Percentiles rank a stretch among this genome's conserved stretches.
These are phyloP conservation scores for Ceratobasidium sp. DNA, from an alignment of 1,284 basidiomycete genomes.

Conservation along the genomic window DNA sequence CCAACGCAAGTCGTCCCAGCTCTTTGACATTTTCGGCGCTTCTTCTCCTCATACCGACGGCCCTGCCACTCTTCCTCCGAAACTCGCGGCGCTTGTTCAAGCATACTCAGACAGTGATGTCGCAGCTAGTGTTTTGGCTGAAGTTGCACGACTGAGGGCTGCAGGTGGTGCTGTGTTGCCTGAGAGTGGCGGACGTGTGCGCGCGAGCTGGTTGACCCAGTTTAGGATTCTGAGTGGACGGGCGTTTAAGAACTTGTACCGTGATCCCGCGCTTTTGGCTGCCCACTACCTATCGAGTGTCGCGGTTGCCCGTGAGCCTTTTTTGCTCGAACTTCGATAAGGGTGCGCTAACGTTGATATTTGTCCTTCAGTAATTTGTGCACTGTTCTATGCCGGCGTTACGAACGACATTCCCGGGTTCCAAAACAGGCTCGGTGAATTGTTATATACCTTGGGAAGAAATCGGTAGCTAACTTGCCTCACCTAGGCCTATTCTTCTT, in stretches of 20 bases:
- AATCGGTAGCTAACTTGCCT: not conserved
- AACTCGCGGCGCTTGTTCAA: slow-evolving; percentile 76
- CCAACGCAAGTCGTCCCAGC: slow-evolving; percentile 76
- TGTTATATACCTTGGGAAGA: slow-evolving; percentile 26
- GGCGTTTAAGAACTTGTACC: slow-evolving; percentile 98
- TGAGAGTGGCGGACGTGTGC: slow-evolving; percentile 68
- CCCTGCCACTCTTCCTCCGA: slow-evolving; percentile 60
- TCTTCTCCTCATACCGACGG: slow-evolving; percentile 53
- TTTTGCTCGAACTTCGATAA: not conserved
- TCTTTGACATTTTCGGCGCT: slow-evolving; percentile 67
- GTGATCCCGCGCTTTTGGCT: slow-evolving; percentile 89
- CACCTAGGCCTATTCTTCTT: slow-evolving; percentile 89
- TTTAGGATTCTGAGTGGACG: slow-evolving; percentile 91
- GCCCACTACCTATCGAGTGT: slow-evolving; percentile 91
- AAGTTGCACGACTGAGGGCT: slow-evolving; percentile 62
- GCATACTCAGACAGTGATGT: slow-evolving; percentile 75
- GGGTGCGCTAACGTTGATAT: not conserved
- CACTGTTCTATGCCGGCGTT: slow-evolving; percentile 47
- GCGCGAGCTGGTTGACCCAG: slow-evolving; percentile 87
- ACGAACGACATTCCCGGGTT: slow-evolving; percentile 93
- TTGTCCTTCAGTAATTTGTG: slow-evolving; percentile 17
- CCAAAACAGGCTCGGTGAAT: slow-evolving; percentile 81
- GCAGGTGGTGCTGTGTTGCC: slow-evolving; percentile 53
- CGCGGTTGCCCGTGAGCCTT: slow-evolving; percentile 73
- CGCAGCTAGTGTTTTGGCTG: slow-evolving; percentile 66